Evolutionary conservation across 208 protist genomes (phyloP), one percentile per base, ranked within the genome.

Genomic region (Phytomonas sp.): DNA sequence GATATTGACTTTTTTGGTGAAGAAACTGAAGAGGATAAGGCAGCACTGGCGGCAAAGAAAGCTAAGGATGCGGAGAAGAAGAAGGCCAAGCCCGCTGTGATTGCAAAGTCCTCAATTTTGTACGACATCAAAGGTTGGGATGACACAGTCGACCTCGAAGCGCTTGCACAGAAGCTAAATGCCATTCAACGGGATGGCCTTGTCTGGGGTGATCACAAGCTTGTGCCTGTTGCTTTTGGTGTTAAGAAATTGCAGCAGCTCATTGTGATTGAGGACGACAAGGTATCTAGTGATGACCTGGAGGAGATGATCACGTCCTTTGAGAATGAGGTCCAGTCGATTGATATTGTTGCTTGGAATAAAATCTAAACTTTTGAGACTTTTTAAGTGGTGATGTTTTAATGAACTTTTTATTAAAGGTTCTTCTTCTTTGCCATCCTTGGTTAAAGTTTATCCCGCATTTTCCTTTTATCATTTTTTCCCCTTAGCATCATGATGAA

Each of bases 211-310:
- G 83, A 91, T 67, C 73, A 88, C 76, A 96, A 97, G 82, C 78
- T 97, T 16, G 82, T 94, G 61, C 84, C 93, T 16, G 81, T 98
- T 31, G 97, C 91, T 37, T 98, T 96, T 73, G 97, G 97, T 70
- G 92, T 98, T 60, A 98, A 97, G 84, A 98, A 98, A 86, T 86
- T 98, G n/a, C 86, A 96, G 76, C 94, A 97, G 80, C 84, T 92
- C 64, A 85, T 87, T 67, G 86, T 97, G 37, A 93, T 98, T 79
- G 95, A 97, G 82, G 97, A 98, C 84, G 94, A 97, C 78, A 96
- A 97, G 84, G 83, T 98, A 67, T 94, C 86, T 45, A 84, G 87
- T 37, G 97, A 98, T 77, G 92, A 94, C 66, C 77, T 98, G 67
- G 89, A 97, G 80, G 95, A 98, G 30, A 67, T 92, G 76, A 97